phyloP scores from a whole-genome alignment of 164 flowering plant genomes.

The Litsea cubeba region DNA sequence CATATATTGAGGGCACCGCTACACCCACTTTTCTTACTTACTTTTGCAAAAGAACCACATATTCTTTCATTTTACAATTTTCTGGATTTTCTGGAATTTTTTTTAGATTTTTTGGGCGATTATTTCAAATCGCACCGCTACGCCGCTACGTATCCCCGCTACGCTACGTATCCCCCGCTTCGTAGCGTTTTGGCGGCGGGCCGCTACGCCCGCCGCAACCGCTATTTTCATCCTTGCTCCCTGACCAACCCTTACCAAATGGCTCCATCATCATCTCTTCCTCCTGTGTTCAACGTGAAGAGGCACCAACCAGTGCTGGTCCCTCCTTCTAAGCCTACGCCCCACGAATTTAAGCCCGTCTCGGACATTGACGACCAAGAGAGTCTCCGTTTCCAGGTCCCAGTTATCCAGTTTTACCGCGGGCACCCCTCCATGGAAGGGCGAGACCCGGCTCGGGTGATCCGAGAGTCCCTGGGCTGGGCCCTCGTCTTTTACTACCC shows the following conservation, averaged over 20 bases:
- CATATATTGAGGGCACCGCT: too few relatives aligned
- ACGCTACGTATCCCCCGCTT: too few relatives aligned
- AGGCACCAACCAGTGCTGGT: constrained; percentile 1
- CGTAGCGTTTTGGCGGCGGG: too few relatives aligned
- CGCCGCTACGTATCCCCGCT: too few relatives aligned
- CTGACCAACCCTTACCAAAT: neutral
- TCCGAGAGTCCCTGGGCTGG: constrained; percentile 17
- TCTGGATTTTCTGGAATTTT: too few relatives aligned
- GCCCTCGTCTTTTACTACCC: constrained; percentile 37
- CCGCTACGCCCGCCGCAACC: too few relatives aligned
- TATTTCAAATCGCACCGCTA: too few relatives aligned
- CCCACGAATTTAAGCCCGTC: constrained; percentile 25
- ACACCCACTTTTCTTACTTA: too few relatives aligned
- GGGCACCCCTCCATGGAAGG: constrained; percentile 6
- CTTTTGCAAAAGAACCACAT: too few relatives aligned
- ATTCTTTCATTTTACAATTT: too few relatives aligned
- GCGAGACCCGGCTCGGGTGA: constrained; percentile 22
- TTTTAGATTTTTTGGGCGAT: too few relatives aligned
- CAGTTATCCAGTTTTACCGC: constrained; percentile 16
- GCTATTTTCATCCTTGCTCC: too few relatives aligned
- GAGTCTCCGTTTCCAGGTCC: constrained; percentile 23
- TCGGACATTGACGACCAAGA: constrained; percentile 31
- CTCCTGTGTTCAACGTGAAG: neutral
- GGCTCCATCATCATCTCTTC: neutral
- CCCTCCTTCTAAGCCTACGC: constrained; percentile 23